A percentile compares a stretch with the other conserved stretches of the same genome.
These are phyloP conservation scores for Chiua virens DNA, from an alignment of 768 basidiomycete genomes.

Conservation along the genomic window DNA sequence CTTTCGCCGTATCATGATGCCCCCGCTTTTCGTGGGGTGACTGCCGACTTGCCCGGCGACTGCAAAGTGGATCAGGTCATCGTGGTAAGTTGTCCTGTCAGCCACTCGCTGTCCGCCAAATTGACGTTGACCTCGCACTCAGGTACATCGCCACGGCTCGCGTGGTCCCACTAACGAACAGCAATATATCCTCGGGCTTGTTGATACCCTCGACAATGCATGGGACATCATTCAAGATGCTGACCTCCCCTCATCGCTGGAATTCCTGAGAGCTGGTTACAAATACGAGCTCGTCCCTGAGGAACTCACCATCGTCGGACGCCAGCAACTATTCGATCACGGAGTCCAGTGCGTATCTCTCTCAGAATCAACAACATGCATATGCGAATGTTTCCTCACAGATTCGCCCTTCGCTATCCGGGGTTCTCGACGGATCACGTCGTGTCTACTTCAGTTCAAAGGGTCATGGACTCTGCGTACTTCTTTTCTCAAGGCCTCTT, in stretches of 20 bases:
- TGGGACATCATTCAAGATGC: slow-evolving; percentile 24
- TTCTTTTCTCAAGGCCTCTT: slow-evolving; percentile 43
- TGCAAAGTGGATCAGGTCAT: slow-evolving; percentile 42
- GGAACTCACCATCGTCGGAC: slow-evolving; percentile 37
- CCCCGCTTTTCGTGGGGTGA: slow-evolving; percentile 27
- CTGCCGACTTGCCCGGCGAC: slow-evolving; percentile 35
- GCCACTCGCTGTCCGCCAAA: not conserved
- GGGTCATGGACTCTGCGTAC: too few species aligned
- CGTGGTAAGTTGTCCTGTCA: slow-evolving; percentile 27
- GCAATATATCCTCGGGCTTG: slow-evolving; percentile 31
- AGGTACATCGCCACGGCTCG: slow-evolving; percentile 45
- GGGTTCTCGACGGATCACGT: slow-evolving; percentile 11
- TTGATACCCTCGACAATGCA: slow-evolving; percentile 28
- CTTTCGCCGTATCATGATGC: slow-evolving; percentile 39
- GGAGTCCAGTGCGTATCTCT: slow-evolving; percentile 34
- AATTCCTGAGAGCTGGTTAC: slow-evolving; percentile 40
- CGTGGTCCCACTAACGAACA: slow-evolving; percentile 35
- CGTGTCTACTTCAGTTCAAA: slow-evolving; percentile 11
- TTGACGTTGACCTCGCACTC: not conserved
- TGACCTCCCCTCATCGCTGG: slow-evolving; percentile 31
- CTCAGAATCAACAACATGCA: not conserved
- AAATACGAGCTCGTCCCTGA: slow-evolving; percentile 33
- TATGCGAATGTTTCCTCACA: not conserved
- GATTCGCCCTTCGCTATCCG: slow-evolving; percentile 24
- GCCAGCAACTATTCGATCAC: slow-evolving; percentile 40